Conservation (phyloP, 2,329 filamentous ascomycete species). For the Fusarium sp. region DNA sequence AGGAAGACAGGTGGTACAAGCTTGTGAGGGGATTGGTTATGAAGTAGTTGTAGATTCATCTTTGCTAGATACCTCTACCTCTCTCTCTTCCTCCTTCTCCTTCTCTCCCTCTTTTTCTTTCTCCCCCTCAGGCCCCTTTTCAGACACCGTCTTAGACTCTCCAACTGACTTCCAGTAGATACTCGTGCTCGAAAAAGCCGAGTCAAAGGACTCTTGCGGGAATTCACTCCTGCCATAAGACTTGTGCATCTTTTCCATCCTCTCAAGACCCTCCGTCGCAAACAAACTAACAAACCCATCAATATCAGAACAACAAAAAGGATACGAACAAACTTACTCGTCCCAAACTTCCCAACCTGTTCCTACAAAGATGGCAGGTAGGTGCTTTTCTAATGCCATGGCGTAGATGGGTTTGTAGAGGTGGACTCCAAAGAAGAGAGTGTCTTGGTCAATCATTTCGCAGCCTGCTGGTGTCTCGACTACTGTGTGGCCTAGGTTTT, state of each 20-base stretch:
- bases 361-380: conserved; percentile 69
- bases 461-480: conserved; percentile 66
- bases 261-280: conserved; percentile 29
- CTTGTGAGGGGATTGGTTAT: background rate
- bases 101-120: background rate
- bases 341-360: conserved; percentile 66
- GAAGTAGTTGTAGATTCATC: conserved; percentile 35
- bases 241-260: conserved; percentile 40
- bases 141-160: background rate
- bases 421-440: conserved; percentile 73
- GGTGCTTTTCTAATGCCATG: conserved; percentile 56
- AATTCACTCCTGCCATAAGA: conserved; percentile 31
- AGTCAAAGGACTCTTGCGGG: conserved; percentile 35
- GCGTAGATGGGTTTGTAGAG: conserved; percentile 67
- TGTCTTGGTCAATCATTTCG: conserved; percentile 57
- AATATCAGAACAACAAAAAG: background rate
- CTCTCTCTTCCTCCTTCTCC: background rate
- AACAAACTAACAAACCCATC: conserved; percentile 12
- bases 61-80: conserved; percentile 26
- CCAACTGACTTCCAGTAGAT: conserved; percentile 42
- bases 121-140: background rate
- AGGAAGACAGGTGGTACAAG: background rate
- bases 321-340: conserved; percentile 50
- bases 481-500: conserved; percentile 64
- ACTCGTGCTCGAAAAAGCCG: conserved; percentile 43